Evolutionary conservation across 129 eudicot species (phyloP), one percentile per base, ranked within the genome.

Genomic region (Logfia minima): DNA sequence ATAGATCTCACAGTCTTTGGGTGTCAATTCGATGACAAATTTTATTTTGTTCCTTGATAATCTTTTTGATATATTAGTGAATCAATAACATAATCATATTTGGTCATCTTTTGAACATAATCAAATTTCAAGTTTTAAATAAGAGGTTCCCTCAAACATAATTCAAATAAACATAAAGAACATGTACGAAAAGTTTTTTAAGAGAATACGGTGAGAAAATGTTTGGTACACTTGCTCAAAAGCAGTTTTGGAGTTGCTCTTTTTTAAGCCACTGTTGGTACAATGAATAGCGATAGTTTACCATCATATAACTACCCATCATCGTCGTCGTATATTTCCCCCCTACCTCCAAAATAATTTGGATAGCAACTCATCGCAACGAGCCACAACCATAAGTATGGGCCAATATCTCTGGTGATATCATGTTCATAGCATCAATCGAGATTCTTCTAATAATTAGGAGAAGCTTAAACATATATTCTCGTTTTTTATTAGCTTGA

Each of bases 241-340:
- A 53, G 70, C 37, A 11, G 59, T 19, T 73, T 74, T 68, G 75
- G 73, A 18, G 29, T 80, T 80, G 6, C 75, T 80, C 32, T 6
- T 72, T 37, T 65, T 80, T 73, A 3, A 64, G 68, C 43, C 45
- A 52, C 7, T 34, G 2, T 56, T 68, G 18, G 71, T 60, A 31
- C 71, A 26, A 22, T 14, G 45, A 52, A 51, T 64, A 68, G 61
- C 56, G 67, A 80, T 45, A 73, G 19, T 67, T 73, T 28, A 73
- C 79, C 79, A 11, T 65, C 77, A 53, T 65, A 66, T 74, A 80
- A 66, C 79, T 22, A 66, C 61, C 74, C 61, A 37, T 80, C 75
- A 48, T 66, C 53, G 39, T 80, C 29, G 23, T 65, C 26, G 53
- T 65, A 19, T n/a, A n/a, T n/a, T n/a, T n/a, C n/a, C n/a, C 61